These are phyloP conservation scores for Ceratocystis albifundus DNA, from an alignment of 2,329 filamentous ascomycete genomes.

Conservation along the genomic window DNA sequence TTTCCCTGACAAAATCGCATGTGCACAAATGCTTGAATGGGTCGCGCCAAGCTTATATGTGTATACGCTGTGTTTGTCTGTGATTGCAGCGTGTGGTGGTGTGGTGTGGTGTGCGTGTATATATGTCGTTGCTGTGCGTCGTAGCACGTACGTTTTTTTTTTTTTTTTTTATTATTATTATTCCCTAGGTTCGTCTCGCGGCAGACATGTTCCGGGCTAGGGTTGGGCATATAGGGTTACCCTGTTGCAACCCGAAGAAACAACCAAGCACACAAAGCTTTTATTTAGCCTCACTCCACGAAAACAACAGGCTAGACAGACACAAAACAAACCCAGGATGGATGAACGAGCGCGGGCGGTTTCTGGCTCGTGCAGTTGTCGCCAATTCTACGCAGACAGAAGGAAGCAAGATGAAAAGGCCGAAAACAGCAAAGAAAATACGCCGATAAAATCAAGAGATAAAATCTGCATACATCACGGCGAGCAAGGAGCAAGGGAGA, in stretches of 20 bases:
- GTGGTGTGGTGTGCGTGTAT: background rate
- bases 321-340: no score
- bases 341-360: background rate
- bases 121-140: background rate
- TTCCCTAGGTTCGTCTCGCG: background rate
- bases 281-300: background rate
- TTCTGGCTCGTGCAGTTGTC: background rate
- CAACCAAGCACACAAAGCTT: background rate
- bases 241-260: background rate
- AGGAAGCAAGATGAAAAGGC: conserved; percentile 1
- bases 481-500: background rate
- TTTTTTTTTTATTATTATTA: no score
- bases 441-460: background rate
- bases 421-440: background rate
- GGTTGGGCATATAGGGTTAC: background rate
- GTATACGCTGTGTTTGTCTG: background rate
- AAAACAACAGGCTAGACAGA: background rate
- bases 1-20: background rate
- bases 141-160: no score
- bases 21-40: background rate
- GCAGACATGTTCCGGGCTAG: background rate
- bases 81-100: background rate
- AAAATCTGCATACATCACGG: background rate
- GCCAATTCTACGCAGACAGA: background rate
- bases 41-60: background rate